Conservation (phyloP, 1,139 yeast species). For the Candida tropicalis region DNA sequence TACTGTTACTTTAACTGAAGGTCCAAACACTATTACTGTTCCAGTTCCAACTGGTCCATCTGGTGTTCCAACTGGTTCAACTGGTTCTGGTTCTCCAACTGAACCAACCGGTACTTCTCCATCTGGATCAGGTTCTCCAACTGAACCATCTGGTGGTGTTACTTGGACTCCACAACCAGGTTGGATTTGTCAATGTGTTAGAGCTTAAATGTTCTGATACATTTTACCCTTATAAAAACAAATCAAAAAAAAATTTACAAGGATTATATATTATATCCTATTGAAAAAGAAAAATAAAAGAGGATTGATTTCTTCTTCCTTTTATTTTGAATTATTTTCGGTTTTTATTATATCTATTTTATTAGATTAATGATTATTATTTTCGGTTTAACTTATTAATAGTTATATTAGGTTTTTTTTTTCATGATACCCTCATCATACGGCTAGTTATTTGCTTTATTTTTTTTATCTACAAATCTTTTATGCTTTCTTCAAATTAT, state of each 20-base stretch:
- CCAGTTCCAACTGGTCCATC: background rate
- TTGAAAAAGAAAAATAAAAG: too few relatives aligned
- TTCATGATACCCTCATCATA: too few relatives aligned
- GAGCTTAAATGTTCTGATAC: constrained; percentile 4
- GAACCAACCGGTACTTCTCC: background rate
- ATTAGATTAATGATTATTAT: too few relatives aligned
- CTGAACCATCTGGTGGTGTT: constrained; percentile 3
- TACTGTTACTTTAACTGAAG: background rate
- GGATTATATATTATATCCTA: too few relatives aligned
- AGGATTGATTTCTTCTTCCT: too few relatives aligned
- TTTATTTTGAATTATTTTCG: too few relatives aligned
- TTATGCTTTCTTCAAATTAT: too few relatives aligned
- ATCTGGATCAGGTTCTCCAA: background rate
- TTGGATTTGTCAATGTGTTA: constrained; percentile 9
- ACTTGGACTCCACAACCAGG: constrained; percentile 9
- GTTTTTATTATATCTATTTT: background rate
- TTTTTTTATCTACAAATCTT: too few relatives aligned
- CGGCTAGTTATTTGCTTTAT: too few relatives aligned
- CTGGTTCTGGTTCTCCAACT: background rate
- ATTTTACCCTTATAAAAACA: too few relatives aligned
- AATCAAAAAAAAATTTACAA: too few relatives aligned
- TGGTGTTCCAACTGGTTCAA: background rate
- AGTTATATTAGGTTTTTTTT: too few relatives aligned
- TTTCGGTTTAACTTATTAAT: background rate
- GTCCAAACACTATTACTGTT: constrained; percentile 1